phyloP scores from a whole-genome alignment of 805 yeast species.

The Cyberlindnera lachancei region DNA sequence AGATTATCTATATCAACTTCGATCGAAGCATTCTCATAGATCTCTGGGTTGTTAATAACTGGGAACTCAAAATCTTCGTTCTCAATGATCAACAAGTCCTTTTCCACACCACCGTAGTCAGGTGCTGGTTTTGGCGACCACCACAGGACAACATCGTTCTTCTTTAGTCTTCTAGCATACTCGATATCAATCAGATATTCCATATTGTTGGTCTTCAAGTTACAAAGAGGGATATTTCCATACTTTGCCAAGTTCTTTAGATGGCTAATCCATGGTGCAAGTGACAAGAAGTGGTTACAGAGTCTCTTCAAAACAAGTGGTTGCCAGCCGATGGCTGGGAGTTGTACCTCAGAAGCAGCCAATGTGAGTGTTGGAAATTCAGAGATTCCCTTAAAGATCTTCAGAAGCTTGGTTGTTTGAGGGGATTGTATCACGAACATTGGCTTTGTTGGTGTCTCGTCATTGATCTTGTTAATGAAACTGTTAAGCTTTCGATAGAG shows the following conservation, averaged over 20 bases:
- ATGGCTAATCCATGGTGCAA: slow-evolving; percentile 67
- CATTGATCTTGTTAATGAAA: slow-evolving; percentile 46
- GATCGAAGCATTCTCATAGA: slow-evolving; percentile 68
- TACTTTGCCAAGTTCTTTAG: slow-evolving; percentile 60
- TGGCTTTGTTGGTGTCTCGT: slow-evolving; percentile 58
- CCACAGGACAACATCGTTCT: slow-evolving; percentile 75
- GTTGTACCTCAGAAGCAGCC: slow-evolving; percentile 46
- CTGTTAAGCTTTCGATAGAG: slow-evolving; percentile 53
- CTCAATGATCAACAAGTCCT: slow-evolving; percentile 42
- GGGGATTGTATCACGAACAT: slow-evolving; percentile 74
- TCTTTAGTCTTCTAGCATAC: slow-evolving; percentile 69
- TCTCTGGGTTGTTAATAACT: slow-evolving; percentile 65
- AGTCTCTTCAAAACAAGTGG: slow-evolving; percentile 53
- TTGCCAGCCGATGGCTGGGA: slow-evolving; percentile 84
- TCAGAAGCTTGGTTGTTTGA: slow-evolving; percentile 37
- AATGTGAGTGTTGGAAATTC: slow-evolving; percentile 61
- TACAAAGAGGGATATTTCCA: slow-evolving; percentile 81
- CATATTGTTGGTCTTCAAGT: slow-evolving; percentile 68
- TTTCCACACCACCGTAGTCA: slow-evolving; percentile 78
- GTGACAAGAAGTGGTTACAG: slow-evolving; percentile 60
- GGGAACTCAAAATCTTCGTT: slow-evolving; percentile 63
- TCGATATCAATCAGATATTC: slow-evolving; percentile 77
- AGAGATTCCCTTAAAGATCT: slow-evolving; percentile 36
- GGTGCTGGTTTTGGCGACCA: slow-evolving; percentile 82
- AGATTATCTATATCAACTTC: slow-evolving; percentile 76